Evolutionary conservation across 345 rosid species (phyloP), one percentile per base, ranked within the genome.

Genomic region (Carallia pectinifolia): DNA sequence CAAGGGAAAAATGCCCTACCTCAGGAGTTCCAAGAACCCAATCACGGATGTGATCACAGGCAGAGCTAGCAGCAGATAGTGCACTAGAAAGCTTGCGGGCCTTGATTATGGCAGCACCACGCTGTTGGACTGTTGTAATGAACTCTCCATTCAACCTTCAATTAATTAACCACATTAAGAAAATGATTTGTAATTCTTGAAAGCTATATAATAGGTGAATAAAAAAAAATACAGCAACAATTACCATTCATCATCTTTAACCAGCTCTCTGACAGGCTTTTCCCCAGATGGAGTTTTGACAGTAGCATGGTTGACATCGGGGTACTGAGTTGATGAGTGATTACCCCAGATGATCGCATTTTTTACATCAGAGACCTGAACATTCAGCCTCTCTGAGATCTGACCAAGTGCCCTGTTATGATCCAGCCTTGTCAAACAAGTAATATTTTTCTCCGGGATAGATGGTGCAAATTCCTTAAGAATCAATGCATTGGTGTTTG

Each of bases 1-100:
- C 16, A 62, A 54, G 29, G 64, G 52, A 66, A 27, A n/a, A 59
- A 29, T 36, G 53, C 54, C 47, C 64, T 30, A 92, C 99, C 98
- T 90, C 91, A 30, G 98, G 96, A 66, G 99, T 92, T 85, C 98
- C 99, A 74, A 95, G 94, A 74, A 95, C 98, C 99, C 99, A 95
- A 77, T 95, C 96, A 70, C 90, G 99, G 38, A 95, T 92, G 80
- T 95, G 99, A 74, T 95, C 99, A 77, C 99, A 95, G 61, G 99
- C 99, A 69, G 94, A 81, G 77, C 98, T 95, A 62, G 99, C 99
- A 76, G 99, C 99, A 78, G 99, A 95, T 3, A 95, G 76, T 19
- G 99, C 99, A 88, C 99, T 95, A 34, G 99, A 95, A 54, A 92
- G 79, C 74, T 92, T 95, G 74, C 99, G 71, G 1, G 99, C 99